These are phyloP conservation scores for Aureobasidium uvarum DNA, from an alignment of 2,329 filamentous ascomycete species.

Conservation along the genomic window DNA sequence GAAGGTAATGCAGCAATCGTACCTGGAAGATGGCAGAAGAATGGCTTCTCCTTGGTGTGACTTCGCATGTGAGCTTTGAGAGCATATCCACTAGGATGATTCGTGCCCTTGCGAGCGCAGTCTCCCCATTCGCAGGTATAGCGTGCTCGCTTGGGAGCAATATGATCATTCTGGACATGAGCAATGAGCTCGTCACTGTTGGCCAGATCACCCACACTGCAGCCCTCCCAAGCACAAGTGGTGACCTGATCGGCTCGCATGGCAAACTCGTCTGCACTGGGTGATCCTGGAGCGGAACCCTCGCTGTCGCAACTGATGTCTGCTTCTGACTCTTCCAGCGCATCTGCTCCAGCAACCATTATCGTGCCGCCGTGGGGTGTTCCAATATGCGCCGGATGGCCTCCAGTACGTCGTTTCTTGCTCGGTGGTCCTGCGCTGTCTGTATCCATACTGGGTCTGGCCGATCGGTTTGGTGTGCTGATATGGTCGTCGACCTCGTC, in stretches of 20 bases:
- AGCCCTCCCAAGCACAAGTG: slow-evolving; percentile 53
- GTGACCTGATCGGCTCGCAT: slow-evolving; percentile 47
- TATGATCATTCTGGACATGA: slow-evolving; percentile 79
- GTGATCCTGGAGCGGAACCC: slow-evolving; percentile 64
- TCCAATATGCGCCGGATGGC: slow-evolving; percentile 6
- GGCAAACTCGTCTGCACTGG: slow-evolving; percentile 46
- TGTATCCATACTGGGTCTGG: slow-evolving; percentile 45
- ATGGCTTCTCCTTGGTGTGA: slow-evolving; percentile 96
- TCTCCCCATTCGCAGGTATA: slow-evolving; percentile 98
- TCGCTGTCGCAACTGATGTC: slow-evolving; percentile 90
- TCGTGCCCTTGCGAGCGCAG: slow-evolving; percentile 81
- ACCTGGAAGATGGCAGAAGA: slow-evolving; percentile 95
- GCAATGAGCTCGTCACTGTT: slow-evolving; percentile 55
- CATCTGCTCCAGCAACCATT: slow-evolving; percentile 38
- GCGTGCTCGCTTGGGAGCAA: slow-evolving; percentile 81
- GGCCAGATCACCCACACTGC: slow-evolving; percentile 48
- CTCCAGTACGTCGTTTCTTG: slow-evolving; percentile 43
- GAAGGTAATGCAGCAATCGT: slow-evolving; percentile 34
- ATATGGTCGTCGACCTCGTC: slow-evolving; percentile 58
- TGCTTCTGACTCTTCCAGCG: slow-evolving; percentile 43
- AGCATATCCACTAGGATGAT: slow-evolving; percentile 93
- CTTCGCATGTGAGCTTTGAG: slow-evolving; percentile 96
- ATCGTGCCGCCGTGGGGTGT: slow-evolving; percentile 16
- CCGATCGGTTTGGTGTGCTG: slow-evolving; percentile 52
- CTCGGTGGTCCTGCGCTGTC: slow-evolving; percentile 38